Percentiles rank a stretch among this genome's conserved stretches.
phyloP scores from a whole-genome alignment of 2,329 filamentous ascomycete genomes.

The Lojkania enalia region DNA sequence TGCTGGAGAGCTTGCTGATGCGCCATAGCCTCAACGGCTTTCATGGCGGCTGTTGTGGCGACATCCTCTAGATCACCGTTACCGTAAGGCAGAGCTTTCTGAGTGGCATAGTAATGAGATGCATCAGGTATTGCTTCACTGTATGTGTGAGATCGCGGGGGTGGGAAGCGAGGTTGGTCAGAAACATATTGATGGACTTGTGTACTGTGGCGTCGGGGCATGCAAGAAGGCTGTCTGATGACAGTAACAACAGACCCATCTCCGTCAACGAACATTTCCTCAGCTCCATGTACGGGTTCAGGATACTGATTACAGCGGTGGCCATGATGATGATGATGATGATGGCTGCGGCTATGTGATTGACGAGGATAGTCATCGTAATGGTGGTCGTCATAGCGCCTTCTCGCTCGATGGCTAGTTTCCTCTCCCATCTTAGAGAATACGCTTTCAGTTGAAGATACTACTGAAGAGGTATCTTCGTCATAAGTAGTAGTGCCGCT shows the following conservation, averaged over 20 bases:
- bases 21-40: too few species aligned
- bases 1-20: background rate
- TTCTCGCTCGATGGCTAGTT: background rate
- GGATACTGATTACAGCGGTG: background rate
- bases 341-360: background rate
- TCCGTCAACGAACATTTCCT: too few species aligned
- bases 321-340: background rate
- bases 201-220: background rate
- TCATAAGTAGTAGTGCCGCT: background rate
- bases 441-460: background rate
- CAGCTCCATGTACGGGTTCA: background rate
- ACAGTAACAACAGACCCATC: too few species aligned
- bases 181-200: background rate
- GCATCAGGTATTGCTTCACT: too few species aligned
- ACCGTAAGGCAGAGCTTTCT: too few species aligned
- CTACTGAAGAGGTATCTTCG: background rate
- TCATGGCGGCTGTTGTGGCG: too few species aligned
- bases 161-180: background rate
- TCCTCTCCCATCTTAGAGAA: background rate
- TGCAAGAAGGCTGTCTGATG: too few species aligned
- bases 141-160: background rate
- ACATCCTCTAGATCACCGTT: too few species aligned
- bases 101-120: too few species aligned
- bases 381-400: background rate
- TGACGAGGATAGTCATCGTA: conserved; percentile 1